phyloP scores from a whole-genome alignment of 805 yeast genomes.

The Candida germanica region DNA sequence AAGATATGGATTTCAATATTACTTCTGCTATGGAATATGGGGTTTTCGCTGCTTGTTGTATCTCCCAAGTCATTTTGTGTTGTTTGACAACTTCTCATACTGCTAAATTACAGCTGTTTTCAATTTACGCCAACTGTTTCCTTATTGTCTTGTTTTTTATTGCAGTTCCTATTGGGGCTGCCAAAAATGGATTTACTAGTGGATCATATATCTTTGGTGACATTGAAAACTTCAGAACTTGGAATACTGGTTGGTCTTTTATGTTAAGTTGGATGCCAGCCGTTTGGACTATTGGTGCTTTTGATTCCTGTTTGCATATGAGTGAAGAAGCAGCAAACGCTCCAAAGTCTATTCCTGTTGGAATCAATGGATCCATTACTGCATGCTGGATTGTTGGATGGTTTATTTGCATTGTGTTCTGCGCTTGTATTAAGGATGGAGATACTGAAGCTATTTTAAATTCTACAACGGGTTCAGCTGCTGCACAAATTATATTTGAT shows the following conservation, averaged over 20 bases:
- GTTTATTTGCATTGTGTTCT: slow-evolving; percentile 49
- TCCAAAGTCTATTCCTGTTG: slow-evolving; percentile 59
- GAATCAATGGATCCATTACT: slow-evolving; percentile 56
- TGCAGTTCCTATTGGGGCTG: slow-evolving; percentile 62
- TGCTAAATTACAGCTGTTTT: slow-evolving; percentile 58
- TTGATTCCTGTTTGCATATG: slow-evolving; percentile 71
- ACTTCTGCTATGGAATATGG: slow-evolving; percentile 59
- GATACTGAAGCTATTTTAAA: slow-evolving; percentile 39
- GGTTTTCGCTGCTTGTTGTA: slow-evolving; percentile 58
- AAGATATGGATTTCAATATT: slow-evolving; percentile 54
- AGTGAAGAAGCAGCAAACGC: slow-evolving; percentile 69
- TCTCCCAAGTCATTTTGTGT: slow-evolving; percentile 51
- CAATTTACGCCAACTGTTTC: slow-evolving; percentile 52
- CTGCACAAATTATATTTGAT: slow-evolving; percentile 63
- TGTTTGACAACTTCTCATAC: slow-evolving; percentile 55
- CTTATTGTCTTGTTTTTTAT: slow-evolving; percentile 55
- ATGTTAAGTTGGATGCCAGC: slow-evolving; percentile 61
- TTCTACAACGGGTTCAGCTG: slow-evolving; percentile 54
- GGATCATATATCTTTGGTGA: slow-evolving; percentile 51
- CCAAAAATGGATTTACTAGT: slow-evolving; percentile 21
- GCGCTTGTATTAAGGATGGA: slow-evolving; percentile 53
- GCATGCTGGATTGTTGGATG: slow-evolving; percentile 60
- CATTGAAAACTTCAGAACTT: slow-evolving; percentile 48
- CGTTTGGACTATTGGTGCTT: slow-evolving; percentile 73
- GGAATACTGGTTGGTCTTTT: slow-evolving; percentile 44